These are phyloP conservation scores for Parietaria judaica DNA, from an alignment of 306 rosid genomes.

Conservation along the genomic window DNA sequence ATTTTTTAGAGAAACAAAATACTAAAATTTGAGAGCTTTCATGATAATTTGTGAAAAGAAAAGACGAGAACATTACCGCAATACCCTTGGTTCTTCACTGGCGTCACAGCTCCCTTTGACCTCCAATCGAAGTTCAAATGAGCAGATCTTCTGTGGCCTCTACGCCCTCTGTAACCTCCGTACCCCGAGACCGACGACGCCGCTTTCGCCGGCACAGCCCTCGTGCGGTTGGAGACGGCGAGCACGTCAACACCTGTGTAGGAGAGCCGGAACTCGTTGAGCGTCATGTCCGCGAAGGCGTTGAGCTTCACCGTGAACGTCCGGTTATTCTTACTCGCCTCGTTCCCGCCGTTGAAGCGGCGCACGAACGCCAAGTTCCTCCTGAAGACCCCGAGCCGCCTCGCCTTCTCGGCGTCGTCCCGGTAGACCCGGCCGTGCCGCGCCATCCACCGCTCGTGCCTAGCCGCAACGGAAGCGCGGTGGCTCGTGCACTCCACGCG, in stretches of 20 bases:
- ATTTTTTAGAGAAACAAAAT: too few relatives aligned
- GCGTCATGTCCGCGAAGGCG: conserved; percentile 25
- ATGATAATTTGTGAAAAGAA: neutral
- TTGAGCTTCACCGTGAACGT: conserved; percentile 17
- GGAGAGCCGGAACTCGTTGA: conserved; percentile 9
- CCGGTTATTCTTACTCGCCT: conserved; percentile 1
- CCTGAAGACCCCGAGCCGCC: conserved; percentile 21
- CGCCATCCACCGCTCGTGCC: conserved; percentile 29
- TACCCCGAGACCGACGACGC: neutral
- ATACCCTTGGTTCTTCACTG: conserved; percentile 29
- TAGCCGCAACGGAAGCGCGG: neutral
- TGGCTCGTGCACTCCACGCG: too few relatives aligned
- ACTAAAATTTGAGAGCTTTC: neutral
- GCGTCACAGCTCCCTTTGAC: conserved; percentile 30
- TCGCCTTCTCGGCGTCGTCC: conserved; percentile 23
- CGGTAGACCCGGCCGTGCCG: conserved; percentile 14
- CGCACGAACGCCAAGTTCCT: conserved; percentile 24
- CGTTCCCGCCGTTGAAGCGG: conserved; percentile 6
- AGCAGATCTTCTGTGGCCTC: neutral
- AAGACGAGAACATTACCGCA: neutral
- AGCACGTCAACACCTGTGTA: neutral
- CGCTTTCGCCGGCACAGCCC: neutral
- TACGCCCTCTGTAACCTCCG: neutral
- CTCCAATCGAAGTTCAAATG: conserved; percentile 28
- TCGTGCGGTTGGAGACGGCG: neutral